Base-by-base conservation (phyloP, 2,329 filamentous ascomycete species). In the Fusarium chaquense region DNA sequence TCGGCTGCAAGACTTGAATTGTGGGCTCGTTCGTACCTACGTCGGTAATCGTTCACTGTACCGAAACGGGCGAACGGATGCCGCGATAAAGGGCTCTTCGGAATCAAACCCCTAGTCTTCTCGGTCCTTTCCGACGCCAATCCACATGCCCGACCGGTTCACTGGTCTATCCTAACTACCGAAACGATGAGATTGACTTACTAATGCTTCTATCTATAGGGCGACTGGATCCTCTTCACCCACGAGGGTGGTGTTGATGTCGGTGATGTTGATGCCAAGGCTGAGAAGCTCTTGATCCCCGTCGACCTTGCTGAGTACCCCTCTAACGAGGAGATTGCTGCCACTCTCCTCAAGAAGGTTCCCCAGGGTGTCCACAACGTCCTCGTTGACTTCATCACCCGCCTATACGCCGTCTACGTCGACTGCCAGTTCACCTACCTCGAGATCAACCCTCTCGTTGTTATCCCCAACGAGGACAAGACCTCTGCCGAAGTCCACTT, bases 361-460 rank as follows among this genome's bases (percentile, higher is more conserved):
- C 96, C 96, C 77, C 85, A 93, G 85, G 95, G 95, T 81, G 88
- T 99, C 54, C 96, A 99, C 89, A 98, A 97, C 79, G 96, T 99
- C 78, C 90, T 99, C 65, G 93, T 99, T 70, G 96, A 99, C 88
- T 99, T 99, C 89, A 99, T 99, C 86, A 93, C 93, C 78, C 91
- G 96, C 77, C 88, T 99, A 74, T 99, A 99, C 81, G 96, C 95
- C 76, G 96, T 99, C 85, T 99, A 98, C 79, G 96, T 98, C 72
- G 96, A 99, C 87, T 97, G 93, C 90, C 96, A 99, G 84, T 99
- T 99, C 89, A 98, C 96, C 79, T 99, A 99, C 87, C 93, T 99
- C 76, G 96, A 99, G 85, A 99, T 99, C 88, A 99, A 99, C 90
- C 96, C 96, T 75, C 87, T 99, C 72, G 96, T 99, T 68, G 96